Percentiles rank a stretch among this genome's conserved stretches.
These are phyloP conservation scores for Suhomyces coccinellae DNA, from an alignment of 1,139 yeast genomes.

Conservation along the genomic window DNA sequence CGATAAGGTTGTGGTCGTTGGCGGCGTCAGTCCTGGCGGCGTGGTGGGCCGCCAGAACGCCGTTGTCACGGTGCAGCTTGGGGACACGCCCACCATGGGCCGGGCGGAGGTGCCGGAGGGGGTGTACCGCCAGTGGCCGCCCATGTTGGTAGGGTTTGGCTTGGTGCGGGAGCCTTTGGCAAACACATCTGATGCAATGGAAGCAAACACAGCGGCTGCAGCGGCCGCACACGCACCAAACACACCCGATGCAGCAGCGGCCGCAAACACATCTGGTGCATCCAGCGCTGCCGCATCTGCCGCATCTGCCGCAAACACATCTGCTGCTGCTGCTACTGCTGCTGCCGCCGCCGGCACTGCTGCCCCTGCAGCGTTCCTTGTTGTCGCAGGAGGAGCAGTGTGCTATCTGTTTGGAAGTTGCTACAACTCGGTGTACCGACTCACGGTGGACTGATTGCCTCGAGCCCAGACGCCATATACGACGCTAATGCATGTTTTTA, in stretches of 20 bases:
- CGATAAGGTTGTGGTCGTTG: constrained; percentile 46
- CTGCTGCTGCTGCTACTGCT: too few species aligned
- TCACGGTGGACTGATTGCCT: constrained; percentile 1
- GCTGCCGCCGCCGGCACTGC: too few species aligned
- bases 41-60: constrained; percentile 39
- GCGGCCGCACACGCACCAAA: neutral
- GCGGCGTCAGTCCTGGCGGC: constrained; percentile 56
- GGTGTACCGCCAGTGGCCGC: constrained; percentile 41
- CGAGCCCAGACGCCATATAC: neutral
- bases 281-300: too few species aligned
- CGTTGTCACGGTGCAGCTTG: constrained; percentile 34
- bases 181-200: neutral
- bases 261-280: neutral
- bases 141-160: constrained; percentile 64
- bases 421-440: constrained; percentile 42
- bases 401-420: constrained; percentile 82
- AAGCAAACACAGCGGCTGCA: neutral
- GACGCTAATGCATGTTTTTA: neutral
- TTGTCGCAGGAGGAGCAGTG: constrained; percentile 60
- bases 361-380: too few species aligned
- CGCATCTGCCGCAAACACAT: too few species aligned
- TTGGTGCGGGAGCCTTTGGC: constrained; percentile 15
- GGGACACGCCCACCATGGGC: too few species aligned
- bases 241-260: neutral
- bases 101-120: constrained; percentile 31